Percentiles rank a stretch among this genome's conserved stretches.
phyloP scores from a whole-genome alignment of 257 asterid genomes.

The Marsdenia floribunda region DNA sequence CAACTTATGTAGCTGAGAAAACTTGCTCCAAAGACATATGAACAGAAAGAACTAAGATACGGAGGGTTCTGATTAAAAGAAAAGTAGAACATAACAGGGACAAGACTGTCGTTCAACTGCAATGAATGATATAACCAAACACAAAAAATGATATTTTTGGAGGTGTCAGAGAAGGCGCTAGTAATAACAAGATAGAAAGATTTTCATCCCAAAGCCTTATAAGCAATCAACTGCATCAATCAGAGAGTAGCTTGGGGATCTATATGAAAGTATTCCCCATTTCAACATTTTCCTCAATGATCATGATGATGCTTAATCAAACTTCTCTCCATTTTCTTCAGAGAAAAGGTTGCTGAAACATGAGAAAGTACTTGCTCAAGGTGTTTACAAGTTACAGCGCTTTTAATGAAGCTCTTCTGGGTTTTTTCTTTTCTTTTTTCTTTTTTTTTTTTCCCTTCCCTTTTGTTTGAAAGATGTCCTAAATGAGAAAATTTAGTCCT shows the following conservation, averaged over 20 bases:
- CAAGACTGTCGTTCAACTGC: not conserved
- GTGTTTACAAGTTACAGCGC: not conserved
- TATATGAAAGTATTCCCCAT: not conserved
- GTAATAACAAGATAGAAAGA: not conserved
- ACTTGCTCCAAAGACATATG: not conserved
- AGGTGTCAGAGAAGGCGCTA: not conserved
- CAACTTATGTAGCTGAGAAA: not conserved
- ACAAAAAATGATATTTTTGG: not conserved
- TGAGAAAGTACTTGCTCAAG: not conserved
- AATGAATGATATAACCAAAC: not conserved
- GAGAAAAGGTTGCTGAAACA: not conserved
- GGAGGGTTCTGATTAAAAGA: not conserved
- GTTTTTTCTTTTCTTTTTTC: not conserved
- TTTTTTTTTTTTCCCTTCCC: not conserved
- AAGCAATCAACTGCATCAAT: not conserved
- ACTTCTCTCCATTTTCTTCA: not conserved
- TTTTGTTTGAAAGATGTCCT: not conserved
- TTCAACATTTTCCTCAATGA: not conserved
- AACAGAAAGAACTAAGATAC: not conserved
- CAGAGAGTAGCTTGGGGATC: not conserved
- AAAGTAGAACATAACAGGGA: not conserved
- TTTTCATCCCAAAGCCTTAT: not conserved
- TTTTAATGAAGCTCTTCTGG: not conserved
- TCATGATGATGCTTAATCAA: not conserved
- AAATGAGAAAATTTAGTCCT: not conserved